Base-by-base conservation (phyloP, 352 stramenopile genomes). In the Globisporangium lucens region DNA sequence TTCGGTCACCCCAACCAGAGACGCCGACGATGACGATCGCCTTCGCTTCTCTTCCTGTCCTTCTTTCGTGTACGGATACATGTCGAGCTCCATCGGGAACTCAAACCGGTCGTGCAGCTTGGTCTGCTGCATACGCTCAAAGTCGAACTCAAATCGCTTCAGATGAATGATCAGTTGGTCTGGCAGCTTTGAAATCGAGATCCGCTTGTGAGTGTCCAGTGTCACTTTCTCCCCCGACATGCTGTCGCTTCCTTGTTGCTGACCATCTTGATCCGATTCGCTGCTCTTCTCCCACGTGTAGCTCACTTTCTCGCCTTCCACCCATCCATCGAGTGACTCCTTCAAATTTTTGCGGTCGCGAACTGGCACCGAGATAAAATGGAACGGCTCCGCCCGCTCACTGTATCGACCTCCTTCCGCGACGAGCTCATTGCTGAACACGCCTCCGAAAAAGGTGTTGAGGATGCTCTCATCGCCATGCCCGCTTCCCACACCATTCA, bases 91-190 rank as follows among this genome's bases (percentile, higher is more conserved):
- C 53, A 80, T 90, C 3, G 92, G 92, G 65, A 98, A 98, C 61
- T 98, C 95, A 61, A 98, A 97, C 9, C 87, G 83, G 63, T 97
- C 89, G 67, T 98, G 97, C 1, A 98, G 85, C 65, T 98, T 98
- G 51, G 87, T 93, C 72, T 97, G 91, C 55, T 97, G 89, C 88
- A 98, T 97, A 13, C 87, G 94, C 63, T 97, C 92, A 46, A 97
- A 97, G 72, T 98, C 92, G 68, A 98, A 98, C 65, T 98, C 93
- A 55, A 98, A 98, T 0, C 95, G 86, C 77, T 98, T 98, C 12
- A 98, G 66, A 65, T 98, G 95, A 61, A 98, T 93, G 41, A 98
- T 93, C 30, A 98, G 73, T 59, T 95, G 86, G 27, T 89, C 77
- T 6, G 94, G 94, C 20, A 98, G 77, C 61, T 91, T 90, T 2